These are phyloP conservation scores for Coemansia sp. DNA, from an alignment of 192 early-diverging fungal genomes.

Conservation along the genomic window DNA sequence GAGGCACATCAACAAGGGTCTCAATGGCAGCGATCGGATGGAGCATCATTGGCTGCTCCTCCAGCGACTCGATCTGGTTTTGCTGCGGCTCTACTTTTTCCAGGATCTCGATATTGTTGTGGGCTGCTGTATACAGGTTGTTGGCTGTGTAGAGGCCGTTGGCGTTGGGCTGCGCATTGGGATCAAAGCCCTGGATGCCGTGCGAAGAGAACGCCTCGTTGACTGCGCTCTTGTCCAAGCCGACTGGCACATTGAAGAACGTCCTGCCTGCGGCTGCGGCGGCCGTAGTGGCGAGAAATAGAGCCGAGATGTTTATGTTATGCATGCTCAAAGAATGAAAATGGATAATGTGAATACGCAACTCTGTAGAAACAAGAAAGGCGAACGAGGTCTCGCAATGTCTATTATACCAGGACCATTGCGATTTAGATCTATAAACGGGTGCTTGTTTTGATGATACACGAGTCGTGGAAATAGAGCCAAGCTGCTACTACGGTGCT, in stretches of 20 bases:
- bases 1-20: not conserved
- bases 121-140: not conserved
- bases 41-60: not conserved
- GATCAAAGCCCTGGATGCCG: slow-evolving; percentile 32
- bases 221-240: slow-evolving; percentile 24
- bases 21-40: not conserved
- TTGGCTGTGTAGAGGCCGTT: slow-evolving; percentile 18
- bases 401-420: not conserved
- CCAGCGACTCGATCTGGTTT: not conserved
- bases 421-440: not conserved
- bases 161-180: slow-evolving; percentile 10
- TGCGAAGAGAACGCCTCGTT: slow-evolving; percentile 25
- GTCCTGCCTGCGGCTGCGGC: slow-evolving; percentile 24
- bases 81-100: not conserved
- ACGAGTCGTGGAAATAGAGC: not conserved
- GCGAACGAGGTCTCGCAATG: not conserved
- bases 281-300: slow-evolving; percentile 15
- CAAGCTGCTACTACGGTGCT: not conserved
- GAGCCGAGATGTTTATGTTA: slow-evolving; percentile 3
- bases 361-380: not conserved
- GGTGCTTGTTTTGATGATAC: not conserved
- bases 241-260: slow-evolving; percentile 36
- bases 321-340: slow-evolving; percentile 8
- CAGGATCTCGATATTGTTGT: not conserved
- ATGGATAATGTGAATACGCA: not conserved